Percentiles rank a stretch among this genome's conserved stretches.
phyloP scores from a whole-genome alignment of 192 early-diverging fungal genomes.

The Coemansia erecta region DNA sequence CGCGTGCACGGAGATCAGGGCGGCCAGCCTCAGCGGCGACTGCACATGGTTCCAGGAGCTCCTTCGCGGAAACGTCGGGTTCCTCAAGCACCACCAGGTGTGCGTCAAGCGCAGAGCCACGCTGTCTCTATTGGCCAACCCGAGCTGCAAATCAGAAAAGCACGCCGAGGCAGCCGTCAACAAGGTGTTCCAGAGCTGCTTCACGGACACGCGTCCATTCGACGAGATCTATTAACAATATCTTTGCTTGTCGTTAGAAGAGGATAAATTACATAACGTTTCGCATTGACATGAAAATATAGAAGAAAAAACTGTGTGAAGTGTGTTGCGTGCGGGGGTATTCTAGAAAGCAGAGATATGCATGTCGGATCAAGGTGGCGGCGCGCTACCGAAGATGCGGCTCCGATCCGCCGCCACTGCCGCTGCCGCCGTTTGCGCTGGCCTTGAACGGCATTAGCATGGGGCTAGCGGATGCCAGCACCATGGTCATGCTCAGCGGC shows the following conservation, averaged over 20 bases:
- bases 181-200: constrained; percentile 87
- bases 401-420: constrained; percentile 2
- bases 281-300: background rate
- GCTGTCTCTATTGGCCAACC: constrained; percentile 73
- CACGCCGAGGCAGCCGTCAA: constrained; percentile 86
- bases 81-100: constrained; percentile 76
- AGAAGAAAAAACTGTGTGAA: background rate
- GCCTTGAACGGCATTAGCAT: constrained; percentile 34
- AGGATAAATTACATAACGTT: background rate
- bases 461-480: constrained; percentile 42
- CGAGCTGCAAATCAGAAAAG: constrained; percentile 66
- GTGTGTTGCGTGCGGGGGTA: background rate
- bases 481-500: constrained; percentile 34
- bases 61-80: constrained; percentile 62
- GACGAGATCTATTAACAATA: constrained; percentile 80
- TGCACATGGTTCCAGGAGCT: constrained; percentile 71
- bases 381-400: background rate
- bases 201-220: constrained; percentile 92
- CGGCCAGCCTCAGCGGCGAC: constrained; percentile 76
- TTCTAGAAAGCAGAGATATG: background rate
- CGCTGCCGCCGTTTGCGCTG: background rate
- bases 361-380: background rate
- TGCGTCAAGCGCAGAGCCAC: constrained; percentile 88
- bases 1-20: constrained; percentile 79
- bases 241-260: background rate